These are phyloP conservation scores for Talinum fruticosum DNA, from an alignment of 148 eudicot species.

Conservation along the genomic window DNA sequence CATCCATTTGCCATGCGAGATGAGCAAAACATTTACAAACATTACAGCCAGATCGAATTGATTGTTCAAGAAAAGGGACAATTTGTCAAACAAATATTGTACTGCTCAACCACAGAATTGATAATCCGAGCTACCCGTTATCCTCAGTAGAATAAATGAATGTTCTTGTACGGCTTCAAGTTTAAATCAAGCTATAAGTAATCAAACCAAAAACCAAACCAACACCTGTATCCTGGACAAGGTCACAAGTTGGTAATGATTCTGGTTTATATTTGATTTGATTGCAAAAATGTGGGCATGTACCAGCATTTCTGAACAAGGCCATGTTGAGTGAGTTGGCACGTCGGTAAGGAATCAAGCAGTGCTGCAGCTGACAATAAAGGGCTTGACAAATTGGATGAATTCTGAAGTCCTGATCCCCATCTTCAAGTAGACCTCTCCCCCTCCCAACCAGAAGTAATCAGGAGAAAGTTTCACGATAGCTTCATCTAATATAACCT, in stretches of 20 bases:
- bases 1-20: conserved; percentile 5
- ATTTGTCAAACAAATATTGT: background rate
- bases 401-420: conserved; percentile 83
- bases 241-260: background rate
- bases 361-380: conserved; percentile 67
- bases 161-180: background rate
- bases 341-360: conserved; percentile 30
- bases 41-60: conserved; percentile 8
- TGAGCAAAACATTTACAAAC: background rate
- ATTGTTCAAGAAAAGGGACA: background rate
- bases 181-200: background rate
- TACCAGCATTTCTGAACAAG: background rate
- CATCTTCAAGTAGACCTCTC: conserved; percentile 79
- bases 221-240: no score
- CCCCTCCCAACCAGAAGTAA: conserved; percentile 98
- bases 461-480: conserved; percentile 77
- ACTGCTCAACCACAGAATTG: background rate
- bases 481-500: conserved; percentile 98
- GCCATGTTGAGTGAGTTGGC: background rate
- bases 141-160: background rate
- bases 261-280: background rate
- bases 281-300: background rate
- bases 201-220: background rate
- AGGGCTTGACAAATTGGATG: conserved; percentile 62
- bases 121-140: background rate